phyloP scores from a whole-genome alignment of 2,329 filamentous ascomycete species.

The Colletotrichum sp. region DNA sequence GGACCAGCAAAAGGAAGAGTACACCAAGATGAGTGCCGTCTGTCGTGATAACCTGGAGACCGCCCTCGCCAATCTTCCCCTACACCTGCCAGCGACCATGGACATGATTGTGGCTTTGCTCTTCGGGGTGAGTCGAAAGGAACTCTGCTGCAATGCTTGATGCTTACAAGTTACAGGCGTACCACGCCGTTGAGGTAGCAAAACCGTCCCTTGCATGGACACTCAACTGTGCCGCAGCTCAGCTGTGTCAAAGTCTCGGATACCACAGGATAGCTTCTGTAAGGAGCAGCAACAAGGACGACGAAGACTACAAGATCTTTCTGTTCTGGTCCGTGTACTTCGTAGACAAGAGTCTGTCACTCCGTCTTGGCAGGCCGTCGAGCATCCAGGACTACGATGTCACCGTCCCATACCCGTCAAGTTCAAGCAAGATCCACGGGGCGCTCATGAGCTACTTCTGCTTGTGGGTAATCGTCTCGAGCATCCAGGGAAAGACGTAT shows the following conservation, averaged over 20 bases:
- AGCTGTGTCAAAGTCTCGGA: constrained; percentile 34
- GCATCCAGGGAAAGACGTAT: constrained; percentile 62
- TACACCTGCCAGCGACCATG: constrained; percentile 34
- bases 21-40: constrained; percentile 24
- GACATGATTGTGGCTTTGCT: constrained; percentile 28
- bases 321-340: constrained; percentile 66
- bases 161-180: constrained; percentile 24
- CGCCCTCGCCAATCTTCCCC: constrained; percentile 32
- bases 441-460: constrained; percentile 40
- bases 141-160: too few relatives aligned
- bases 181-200: constrained; percentile 36
- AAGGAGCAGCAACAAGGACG: constrained; percentile 29
- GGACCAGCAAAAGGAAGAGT: constrained; percentile 26
- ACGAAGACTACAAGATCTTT: constrained; percentile 36
- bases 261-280: constrained; percentile 33
- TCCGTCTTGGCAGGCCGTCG: constrained; percentile 58
- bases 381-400: constrained; percentile 64
- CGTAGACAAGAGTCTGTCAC: constrained; percentile 59
- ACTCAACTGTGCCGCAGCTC: constrained; percentile 34
- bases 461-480: constrained; percentile 56
- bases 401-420: constrained; percentile 39
- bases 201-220: constrained; percentile 36
- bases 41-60: constrained; percentile 36
- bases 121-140: constrained; percentile 22
- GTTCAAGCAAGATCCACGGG: constrained; percentile 34